Conservation (phyloP, 140 eudicot species). For the Erigeron philadelphicus region DNA sequence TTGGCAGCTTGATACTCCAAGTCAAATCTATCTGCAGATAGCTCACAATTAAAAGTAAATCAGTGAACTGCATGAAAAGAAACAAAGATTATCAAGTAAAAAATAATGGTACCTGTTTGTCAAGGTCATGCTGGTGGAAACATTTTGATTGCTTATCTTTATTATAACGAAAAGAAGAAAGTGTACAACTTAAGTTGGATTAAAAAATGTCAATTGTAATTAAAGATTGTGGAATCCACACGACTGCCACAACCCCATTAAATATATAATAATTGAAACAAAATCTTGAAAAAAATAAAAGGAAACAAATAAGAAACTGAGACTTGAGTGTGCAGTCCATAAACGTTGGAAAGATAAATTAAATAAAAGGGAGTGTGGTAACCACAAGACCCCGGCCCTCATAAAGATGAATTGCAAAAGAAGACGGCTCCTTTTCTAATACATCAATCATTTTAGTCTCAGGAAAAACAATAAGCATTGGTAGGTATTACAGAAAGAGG, state of each 20-base stretch:
- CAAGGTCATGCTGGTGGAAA: background rate
- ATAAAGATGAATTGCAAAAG: conserved; percentile 3
- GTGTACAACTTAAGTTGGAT: conserved; percentile 15
- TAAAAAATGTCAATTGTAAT: background rate
- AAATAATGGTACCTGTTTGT: too few relatives aligned
- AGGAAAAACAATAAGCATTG: conserved; percentile 13
- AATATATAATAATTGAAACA: background rate
- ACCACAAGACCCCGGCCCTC: conserved; percentile 18
- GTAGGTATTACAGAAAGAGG: conserved; percentile 1
- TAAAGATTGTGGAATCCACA: conserved; percentile 30
- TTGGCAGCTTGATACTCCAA: conserved; percentile 1
- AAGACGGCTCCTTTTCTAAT: conserved; percentile 6
- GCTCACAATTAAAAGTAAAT: background rate
- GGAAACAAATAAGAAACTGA: background rate
- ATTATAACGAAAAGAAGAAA: background rate
- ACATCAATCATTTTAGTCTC: conserved; percentile 14
- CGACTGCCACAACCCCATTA: conserved; percentile 21
- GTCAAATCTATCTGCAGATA: conserved; percentile 15
- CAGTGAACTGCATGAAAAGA: background rate
- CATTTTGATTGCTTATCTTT: conserved; percentile 13
- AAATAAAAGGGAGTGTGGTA: conserved; percentile 18
- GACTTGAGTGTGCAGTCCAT: conserved; percentile 3
- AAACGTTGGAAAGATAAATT: background rate
- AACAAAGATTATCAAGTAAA: background rate
- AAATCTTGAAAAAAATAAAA: background rate